Base-by-base conservation (phyloP, 2,329 filamentous ascomycete species). In the Fusarium acutatum region DNA sequence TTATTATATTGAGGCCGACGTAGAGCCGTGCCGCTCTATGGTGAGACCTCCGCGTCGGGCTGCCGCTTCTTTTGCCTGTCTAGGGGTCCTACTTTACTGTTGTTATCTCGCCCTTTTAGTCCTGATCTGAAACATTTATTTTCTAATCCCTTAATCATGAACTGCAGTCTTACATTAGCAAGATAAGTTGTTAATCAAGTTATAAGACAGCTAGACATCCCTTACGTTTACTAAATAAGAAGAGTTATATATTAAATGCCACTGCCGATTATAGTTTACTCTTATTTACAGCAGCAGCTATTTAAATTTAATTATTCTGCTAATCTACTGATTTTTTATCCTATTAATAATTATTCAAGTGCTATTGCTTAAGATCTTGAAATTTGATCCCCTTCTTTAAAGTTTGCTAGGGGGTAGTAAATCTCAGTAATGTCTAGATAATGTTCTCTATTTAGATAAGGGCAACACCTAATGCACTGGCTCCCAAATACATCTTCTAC, bases 361-460 rank as follows among this genome's bases (percentile, higher is more conserved):
- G 10, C 1, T 37, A 6, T 6, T 37, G 12, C 18, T 5, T 20
- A 3, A 6, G 18, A 37, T 20, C 18, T 20, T 12, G 11, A 12
- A 37, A 6, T 20, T 7, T 20, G 11, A 11, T 37, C 2, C 10
- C 17, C 5, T 20, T 12, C 35, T 12, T 24, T 3, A 24, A 12
- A 7, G 8, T 24, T 18, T 8, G 0, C n/a, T 7, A 43, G 5
- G 1, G 15, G 15, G 7, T 5, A 43, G 15, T 5, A 3, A 24
- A 11, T 7, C 15, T 18, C 11, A 8, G 10, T 17, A 18, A 18
- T 24, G 0, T 7, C 10, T 43, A 43, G 18, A 17, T 24, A 12
- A 18, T 24, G 2, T 24, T 43, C n/a, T 7, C 10, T 12, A 17
- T 41, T n/a, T 15, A n/a, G 8, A 17, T 15, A 24, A 24, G 22